Conservation (phyloP, 1,139 yeast genomes). For the Debaryomycetaceae sp. region DNA sequence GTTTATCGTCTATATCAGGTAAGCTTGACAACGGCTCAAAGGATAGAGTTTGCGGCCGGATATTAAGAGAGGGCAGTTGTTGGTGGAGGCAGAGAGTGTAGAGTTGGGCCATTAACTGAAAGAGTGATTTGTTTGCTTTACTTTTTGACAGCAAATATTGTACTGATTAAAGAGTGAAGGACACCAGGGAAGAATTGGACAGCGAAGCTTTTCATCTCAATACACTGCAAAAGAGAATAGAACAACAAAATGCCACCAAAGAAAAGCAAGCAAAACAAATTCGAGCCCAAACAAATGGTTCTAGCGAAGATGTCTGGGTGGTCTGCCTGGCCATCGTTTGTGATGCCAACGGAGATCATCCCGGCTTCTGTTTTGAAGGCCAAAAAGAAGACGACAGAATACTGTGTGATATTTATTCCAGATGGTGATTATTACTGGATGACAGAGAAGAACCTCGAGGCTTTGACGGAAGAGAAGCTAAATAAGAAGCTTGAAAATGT, state of each 20-base stretch:
- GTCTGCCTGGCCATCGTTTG: constrained; percentile 50
- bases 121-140: not conserved
- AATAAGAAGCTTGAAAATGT: constrained; percentile 26
- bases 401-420: constrained; percentile 47
- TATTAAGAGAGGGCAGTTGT: not conserved
- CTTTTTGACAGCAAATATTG: not conserved
- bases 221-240: no score
- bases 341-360: constrained; percentile 39
- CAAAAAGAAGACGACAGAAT: constrained; percentile 36
- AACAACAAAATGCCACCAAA: constrained; percentile 23
- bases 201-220: no score
- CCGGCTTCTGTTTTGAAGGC: constrained; percentile 37
- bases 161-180: not conserved
- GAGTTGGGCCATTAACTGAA: not conserved
- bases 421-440: constrained; percentile 50
- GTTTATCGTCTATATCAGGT: no score
- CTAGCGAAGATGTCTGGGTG: constrained; percentile 48
- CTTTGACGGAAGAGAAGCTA: constrained; percentile 27
- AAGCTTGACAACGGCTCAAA: no score
- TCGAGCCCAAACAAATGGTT: constrained; percentile 36
- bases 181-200: no score
- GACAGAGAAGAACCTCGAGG: constrained; percentile 36
- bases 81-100: not conserved
- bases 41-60: no score
- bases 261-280: constrained; percentile 14